phyloP scores from a whole-genome alignment of 139 green algal genomes.

The Raphidocelis subcapitata region DNA sequence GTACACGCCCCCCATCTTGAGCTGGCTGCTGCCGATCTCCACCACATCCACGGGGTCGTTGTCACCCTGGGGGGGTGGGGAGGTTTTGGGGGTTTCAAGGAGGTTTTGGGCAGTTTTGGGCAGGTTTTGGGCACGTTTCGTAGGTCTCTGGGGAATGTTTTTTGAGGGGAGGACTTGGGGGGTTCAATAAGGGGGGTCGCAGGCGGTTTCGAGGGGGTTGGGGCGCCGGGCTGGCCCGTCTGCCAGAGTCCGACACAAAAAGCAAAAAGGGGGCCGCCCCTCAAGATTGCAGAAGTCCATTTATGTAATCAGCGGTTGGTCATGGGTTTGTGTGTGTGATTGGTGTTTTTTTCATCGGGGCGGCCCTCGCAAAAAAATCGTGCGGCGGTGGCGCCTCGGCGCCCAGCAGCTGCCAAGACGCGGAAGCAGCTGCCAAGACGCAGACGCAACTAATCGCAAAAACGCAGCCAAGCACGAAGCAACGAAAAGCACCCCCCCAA shows the following conservation, averaged over 20 bases:
- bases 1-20: conserved; percentile 90
- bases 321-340: conserved; percentile 25
- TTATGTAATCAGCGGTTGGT: neutral
- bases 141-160: no score
- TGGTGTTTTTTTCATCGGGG: conserved; percentile 32
- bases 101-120: no score
- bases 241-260: neutral
- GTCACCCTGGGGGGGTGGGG: conserved; percentile 67
- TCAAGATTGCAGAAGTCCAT: conserved; percentile 21
- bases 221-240: no score
- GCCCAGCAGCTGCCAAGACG: no score
- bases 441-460: no score
- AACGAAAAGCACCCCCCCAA: neutral
- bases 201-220: no score
- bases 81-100: no score
- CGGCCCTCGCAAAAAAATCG: neutral
- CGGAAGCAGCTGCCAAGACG: no score
- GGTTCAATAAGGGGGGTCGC: no score
- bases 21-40: conserved; percentile 81
- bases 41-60: conserved; percentile 99
- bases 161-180: neutral
- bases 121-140: no score
- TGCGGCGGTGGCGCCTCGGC: no score
- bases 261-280: neutral
- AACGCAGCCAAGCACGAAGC: no score